phyloP scores from a whole-genome alignment of 2,329 filamentous ascomycete genomes.

The Penicillium sp. region DNA sequence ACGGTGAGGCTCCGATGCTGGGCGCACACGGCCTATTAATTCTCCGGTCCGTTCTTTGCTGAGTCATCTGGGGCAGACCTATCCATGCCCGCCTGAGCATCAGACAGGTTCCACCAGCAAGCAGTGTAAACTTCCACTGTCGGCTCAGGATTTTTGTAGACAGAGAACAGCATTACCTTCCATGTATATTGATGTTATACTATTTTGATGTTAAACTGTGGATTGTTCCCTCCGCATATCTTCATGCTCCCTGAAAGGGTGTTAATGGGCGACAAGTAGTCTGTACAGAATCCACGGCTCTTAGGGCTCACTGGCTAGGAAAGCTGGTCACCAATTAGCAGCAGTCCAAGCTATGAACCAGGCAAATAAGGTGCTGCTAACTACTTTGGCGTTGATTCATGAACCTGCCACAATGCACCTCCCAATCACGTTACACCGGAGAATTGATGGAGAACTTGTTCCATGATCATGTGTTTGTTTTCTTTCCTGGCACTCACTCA shows the following conservation, averaged over 20 bases:
- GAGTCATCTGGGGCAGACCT: not conserved
- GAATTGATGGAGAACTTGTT: not conserved
- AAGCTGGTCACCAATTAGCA: not conserved
- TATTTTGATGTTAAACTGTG: no score
- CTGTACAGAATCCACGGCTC: not conserved
- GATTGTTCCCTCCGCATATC: no score
- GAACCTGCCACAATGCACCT: not conserved
- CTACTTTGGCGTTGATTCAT: no score
- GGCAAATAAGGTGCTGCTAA: no score
- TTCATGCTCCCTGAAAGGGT: not conserved
- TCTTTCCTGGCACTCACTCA: slow-evolving; percentile 1
- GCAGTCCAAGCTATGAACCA: not conserved
- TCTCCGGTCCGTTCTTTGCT: not conserved
- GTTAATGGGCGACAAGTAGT: not conserved
- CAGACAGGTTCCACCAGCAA: no score
- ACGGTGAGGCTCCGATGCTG: slow-evolving; percentile 18
- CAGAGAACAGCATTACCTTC: no score
- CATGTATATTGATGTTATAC: no score
- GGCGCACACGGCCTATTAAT: slow-evolving; percentile 12
- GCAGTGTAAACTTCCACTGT: no score
- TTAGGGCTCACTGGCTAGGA: not conserved
- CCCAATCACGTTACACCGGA: not conserved
- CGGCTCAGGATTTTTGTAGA: no score
- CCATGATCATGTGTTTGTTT: not conserved
- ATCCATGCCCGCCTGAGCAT: no score